phyloP scores from a whole-genome alignment of 768 basidiomycete species.

The Lactarius trivialis region DNA sequence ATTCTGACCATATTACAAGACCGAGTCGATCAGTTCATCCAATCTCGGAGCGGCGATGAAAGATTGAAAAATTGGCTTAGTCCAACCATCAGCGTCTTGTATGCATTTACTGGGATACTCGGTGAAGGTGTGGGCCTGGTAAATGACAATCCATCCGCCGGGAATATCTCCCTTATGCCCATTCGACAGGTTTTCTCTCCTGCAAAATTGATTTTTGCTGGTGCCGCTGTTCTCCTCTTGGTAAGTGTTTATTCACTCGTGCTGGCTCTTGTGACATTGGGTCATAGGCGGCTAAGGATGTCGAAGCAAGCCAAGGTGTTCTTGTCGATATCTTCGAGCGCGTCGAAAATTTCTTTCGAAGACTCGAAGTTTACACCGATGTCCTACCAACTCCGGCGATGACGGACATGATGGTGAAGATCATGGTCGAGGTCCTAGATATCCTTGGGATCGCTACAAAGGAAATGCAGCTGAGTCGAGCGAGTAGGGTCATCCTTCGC shows the following conservation, averaged over 20 bases:
- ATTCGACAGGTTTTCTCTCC: background rate
- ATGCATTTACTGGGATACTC: background rate
- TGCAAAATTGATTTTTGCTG: background rate
- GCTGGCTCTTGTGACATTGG: background rate
- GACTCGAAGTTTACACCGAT: background rate
- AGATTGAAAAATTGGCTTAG: no score
- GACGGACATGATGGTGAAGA: background rate
- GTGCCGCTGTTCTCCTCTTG: background rate
- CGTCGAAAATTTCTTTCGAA: background rate
- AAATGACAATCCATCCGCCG: background rate
- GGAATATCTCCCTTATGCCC: background rate
- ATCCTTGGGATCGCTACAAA: background rate
- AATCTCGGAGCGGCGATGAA: background rate
- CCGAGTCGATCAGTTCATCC: background rate
- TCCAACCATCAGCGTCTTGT: background rate
- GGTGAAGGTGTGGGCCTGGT: background rate
- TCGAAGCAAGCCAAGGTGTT: background rate
- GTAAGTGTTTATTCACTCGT: background rate
- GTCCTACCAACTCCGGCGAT: background rate
- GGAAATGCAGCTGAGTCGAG: background rate
- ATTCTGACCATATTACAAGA: background rate
- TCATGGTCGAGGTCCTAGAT: background rate
- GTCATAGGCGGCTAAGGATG: background rate
- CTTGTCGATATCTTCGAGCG: background rate
- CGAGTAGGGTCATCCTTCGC: background rate